Conservation (phyloP, 176 grass and related monocot genomes). For the Raddia guianensis region DNA sequence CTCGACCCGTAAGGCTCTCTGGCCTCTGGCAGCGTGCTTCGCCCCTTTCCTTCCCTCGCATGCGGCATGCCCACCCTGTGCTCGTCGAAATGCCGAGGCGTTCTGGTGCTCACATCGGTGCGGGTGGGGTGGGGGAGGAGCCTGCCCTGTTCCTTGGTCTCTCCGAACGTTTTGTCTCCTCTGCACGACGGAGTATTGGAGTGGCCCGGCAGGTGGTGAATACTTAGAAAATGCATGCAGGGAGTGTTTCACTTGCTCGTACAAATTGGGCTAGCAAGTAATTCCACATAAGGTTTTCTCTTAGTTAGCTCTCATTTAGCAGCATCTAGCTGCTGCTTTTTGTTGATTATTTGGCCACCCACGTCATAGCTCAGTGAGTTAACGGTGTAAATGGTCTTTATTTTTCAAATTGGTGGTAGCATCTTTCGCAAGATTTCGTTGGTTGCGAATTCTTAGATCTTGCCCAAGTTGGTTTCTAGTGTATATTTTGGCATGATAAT, state of each 20-base stretch:
- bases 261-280: too few relatives aligned
- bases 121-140: not conserved
- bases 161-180: not conserved
- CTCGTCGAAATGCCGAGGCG: slow-evolving; percentile 26
- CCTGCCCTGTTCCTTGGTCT: not conserved
- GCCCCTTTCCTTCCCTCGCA: not conserved
- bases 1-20: slow-evolving; percentile 62
- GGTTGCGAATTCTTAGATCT: not conserved
- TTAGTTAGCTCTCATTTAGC: not conserved
- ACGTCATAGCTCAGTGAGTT: not conserved
- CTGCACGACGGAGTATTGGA: not conserved
- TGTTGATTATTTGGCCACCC: not conserved
- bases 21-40: too few relatives aligned
- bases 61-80: not conserved
- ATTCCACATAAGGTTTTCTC: too few relatives aligned
- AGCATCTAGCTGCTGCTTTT: not conserved
- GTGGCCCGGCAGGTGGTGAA: not conserved
- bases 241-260: too few relatives aligned
- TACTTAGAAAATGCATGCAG: too few relatives aligned
- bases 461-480: not conserved
- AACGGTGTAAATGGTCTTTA: not conserved
- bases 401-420: not conserved
- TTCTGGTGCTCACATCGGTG: not conserved
- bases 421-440: not conserved
- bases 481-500: not conserved